Conservation (phyloP, 2,329 filamentous ascomycete genomes). For the Aspergillus novoparasiticus region DNA sequence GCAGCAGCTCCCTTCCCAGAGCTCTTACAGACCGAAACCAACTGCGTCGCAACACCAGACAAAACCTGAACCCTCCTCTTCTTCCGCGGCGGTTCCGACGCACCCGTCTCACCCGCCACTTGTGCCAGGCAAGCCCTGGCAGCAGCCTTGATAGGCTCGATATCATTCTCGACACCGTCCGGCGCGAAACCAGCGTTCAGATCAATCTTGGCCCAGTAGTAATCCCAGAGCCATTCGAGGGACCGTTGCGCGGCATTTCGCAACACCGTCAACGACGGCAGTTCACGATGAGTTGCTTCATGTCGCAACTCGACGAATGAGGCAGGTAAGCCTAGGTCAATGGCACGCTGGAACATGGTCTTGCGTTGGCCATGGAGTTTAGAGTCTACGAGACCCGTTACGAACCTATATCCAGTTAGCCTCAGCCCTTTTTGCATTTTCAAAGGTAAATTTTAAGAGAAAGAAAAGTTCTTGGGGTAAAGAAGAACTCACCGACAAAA, state of each 20-base stretch:
- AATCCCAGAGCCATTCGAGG: constrained; percentile 82
- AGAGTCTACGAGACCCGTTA: constrained; percentile 48
- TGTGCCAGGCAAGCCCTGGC: constrained; percentile 23
- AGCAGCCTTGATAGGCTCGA: constrained; percentile 20
- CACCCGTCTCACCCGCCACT: constrained; percentile 12
- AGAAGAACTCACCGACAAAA: constrained; percentile 44
- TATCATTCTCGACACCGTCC: constrained; percentile 13
- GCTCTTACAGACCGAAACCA: constrained; percentile 33
- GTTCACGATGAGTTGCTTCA: constrained; percentile 84
- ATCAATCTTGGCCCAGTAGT: constrained; percentile 72
- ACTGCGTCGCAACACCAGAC: constrained; percentile 24
- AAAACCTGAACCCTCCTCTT: constrained; percentile 31
- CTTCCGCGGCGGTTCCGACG: constrained; percentile 27
- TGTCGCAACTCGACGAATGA: constrained; percentile 88
- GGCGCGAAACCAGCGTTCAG: constrained; percentile 17
- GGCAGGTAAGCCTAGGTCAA: constrained; percentile 50
- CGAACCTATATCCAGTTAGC: constrained; percentile 36
- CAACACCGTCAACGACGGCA: constrained; percentile 75
- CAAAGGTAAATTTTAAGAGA: not conserved
- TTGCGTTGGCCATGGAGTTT: constrained; percentile 44
- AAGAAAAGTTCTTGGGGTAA: not conserved
- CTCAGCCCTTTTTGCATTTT: not conserved
- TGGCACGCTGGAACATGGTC: constrained; percentile 49
- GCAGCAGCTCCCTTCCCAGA: constrained; percentile 18
- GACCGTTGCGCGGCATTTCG: constrained; percentile 70